Evolutionary conservation across 2,329 filamentous ascomycete species (phyloP).

Genomic region (Penicillium concentricum): DNA sequence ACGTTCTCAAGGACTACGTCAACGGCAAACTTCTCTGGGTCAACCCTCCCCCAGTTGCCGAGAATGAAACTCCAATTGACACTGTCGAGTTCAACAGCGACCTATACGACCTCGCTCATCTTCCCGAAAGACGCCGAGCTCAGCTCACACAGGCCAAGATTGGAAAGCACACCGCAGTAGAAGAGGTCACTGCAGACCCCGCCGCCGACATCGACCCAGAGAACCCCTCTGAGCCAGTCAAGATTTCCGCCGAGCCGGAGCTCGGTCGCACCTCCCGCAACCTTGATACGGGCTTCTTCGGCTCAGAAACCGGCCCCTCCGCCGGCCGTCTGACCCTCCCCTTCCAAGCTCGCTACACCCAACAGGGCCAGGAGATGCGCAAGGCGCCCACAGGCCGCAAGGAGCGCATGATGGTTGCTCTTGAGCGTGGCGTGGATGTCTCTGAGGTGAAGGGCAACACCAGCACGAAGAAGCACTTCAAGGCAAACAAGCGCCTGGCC

Average conservation of each 20-base stretch:
- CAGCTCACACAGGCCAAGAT: conserved; percentile 49
- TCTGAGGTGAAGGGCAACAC: conserved; percentile 63
- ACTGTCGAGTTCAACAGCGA: conserved; percentile 79
- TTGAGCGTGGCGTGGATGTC: conserved; percentile 82
- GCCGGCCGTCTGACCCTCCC: conserved; percentile 71
- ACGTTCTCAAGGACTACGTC: conserved; percentile 95
- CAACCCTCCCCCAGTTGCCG: conserved; percentile 69
- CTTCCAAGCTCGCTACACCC: conserved; percentile 85
- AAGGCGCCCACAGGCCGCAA: conserved; percentile 83
- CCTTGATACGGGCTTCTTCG: conserved; percentile 90
- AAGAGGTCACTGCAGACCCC: conserved; percentile 26
- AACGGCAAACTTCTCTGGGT: conserved; percentile 93
- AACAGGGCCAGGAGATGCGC: conserved; percentile 71
- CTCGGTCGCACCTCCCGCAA: conserved; percentile 69
- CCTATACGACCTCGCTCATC: conserved; percentile 77
- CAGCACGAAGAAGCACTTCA: conserved; percentile 76
- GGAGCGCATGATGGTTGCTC: conserved; percentile 70
- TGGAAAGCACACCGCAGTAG: conserved; percentile 41
- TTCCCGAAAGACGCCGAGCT: conserved; percentile 76
- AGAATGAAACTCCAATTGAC: conserved; percentile 55
- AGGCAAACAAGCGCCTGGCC: conserved; percentile 39
- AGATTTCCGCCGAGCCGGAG: conserved; percentile 41
- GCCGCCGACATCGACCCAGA: conserved; percentile 30
- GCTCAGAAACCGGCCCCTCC: conserved; percentile 55
- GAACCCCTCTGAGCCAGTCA: conserved; percentile 13